Evolutionary conservation across 352 stramenopile genomes (phyloP).

Genomic region (Globisporangium takayamanum): DNA sequence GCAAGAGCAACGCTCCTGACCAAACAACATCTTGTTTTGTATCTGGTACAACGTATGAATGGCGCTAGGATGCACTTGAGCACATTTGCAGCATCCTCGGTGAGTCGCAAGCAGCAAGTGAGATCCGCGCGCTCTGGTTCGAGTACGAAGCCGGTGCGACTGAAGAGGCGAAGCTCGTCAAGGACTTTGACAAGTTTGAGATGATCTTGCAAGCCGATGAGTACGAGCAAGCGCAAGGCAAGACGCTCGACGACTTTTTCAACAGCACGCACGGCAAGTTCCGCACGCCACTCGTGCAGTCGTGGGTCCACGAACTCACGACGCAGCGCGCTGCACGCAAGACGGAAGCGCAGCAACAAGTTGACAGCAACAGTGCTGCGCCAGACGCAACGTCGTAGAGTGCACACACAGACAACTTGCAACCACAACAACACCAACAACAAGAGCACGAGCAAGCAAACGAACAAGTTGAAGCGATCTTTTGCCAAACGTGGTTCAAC

Average conservation of each 20-base stretch:
- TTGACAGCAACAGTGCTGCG: neutral
- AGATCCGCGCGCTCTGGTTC: slow-evolving; percentile 76
- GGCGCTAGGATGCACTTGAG: slow-evolving; percentile 48
- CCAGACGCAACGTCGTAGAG: neutral
- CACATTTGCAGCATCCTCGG: slow-evolving; percentile 57
- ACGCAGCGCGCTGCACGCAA: slow-evolving; percentile 38
- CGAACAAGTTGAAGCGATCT: too few species aligned
- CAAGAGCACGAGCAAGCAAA: too few species aligned
- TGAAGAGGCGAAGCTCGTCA: slow-evolving; percentile 86
- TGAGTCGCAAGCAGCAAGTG: slow-evolving; percentile 37
- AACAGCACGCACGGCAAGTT: slow-evolving; percentile 78
- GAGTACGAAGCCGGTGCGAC: slow-evolving; percentile 85
- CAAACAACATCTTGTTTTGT: too few species aligned
- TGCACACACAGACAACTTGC: neutral
- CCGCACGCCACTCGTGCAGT: slow-evolving; percentile 72
- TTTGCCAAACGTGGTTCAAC: too few species aligned
- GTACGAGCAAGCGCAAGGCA: slow-evolving; percentile 79
- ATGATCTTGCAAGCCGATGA: slow-evolving; percentile 94
- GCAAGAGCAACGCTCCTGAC: too few species aligned
- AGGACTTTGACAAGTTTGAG: slow-evolving; percentile 95
- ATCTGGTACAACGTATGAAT: neutral
- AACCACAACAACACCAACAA: too few species aligned
- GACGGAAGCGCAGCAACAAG: slow-evolving; percentile 12
- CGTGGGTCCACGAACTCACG: slow-evolving; percentile 61
- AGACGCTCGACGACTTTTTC: slow-evolving; percentile 73